Conservation (phyloP, 192 early-diverging fungal genomes). For the Backusella circina region DNA sequence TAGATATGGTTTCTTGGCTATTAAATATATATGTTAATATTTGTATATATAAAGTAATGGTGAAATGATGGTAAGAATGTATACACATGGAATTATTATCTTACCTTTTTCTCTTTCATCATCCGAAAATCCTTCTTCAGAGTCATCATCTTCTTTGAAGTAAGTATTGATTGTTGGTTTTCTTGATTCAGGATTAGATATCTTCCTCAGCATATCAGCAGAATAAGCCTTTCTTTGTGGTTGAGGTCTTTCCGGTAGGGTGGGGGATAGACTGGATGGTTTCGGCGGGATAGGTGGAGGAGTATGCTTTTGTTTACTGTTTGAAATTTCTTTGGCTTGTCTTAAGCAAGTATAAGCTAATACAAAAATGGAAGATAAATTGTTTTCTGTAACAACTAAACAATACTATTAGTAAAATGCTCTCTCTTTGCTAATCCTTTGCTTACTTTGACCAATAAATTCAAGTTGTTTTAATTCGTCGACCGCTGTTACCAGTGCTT, state of each 20-base stretch:
- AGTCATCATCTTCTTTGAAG: neutral
- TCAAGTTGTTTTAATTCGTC: slow-evolving; percentile 44
- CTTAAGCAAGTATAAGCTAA: slow-evolving; percentile 41
- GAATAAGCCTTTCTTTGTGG: slow-evolving; percentile 33
- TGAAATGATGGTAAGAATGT: neutral
- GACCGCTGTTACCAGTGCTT: slow-evolving; percentile 39
- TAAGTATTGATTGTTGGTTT: neutral
- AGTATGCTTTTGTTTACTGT: slow-evolving; percentile 33
- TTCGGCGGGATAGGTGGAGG: neutral
- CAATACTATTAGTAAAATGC: neutral
- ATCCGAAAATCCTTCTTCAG: slow-evolving; percentile 2
- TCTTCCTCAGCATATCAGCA: neutral
- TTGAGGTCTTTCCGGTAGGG: slow-evolving; percentile 22
- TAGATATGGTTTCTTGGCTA: neutral
- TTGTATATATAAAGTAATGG: neutral
- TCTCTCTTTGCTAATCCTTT: neutral
- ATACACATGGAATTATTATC: neutral
- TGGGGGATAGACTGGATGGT: neutral
- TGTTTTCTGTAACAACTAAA: neutral
- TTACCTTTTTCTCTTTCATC: slow-evolving; percentile 24
- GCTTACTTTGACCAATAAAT: slow-evolving; percentile 47
- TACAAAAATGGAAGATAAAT: slow-evolving; percentile 32
- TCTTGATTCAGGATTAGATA: neutral
- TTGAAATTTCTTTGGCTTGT: slow-evolving; percentile 46
- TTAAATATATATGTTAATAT: neutral